Evolutionary conservation across 1,139 yeast genomes (phyloP), one percentile per base, ranked within the genome.

Genomic region (Wickerhamomyces sp.): DNA sequence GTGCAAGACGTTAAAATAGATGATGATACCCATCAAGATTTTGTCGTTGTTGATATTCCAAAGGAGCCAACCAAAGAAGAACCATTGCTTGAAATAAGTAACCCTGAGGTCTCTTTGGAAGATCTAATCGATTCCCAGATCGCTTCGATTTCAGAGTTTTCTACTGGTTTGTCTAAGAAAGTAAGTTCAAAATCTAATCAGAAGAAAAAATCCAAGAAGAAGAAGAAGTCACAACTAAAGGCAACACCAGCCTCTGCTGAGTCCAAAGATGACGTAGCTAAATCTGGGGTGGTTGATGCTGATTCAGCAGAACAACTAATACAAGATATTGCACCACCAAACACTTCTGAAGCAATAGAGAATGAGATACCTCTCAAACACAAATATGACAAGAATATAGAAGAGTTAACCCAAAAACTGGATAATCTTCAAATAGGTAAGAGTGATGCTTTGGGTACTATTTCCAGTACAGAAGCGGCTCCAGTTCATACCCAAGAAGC

Each of bases 121-220:
- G 56, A 52, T n/a, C 40, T 54, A 26, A 53, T 54, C 33, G 58
- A 54, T 30, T 54, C 60, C 12, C 57, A 45, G 40, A 46, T 46
- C 44, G 61, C 51, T 29, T 52, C 52, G 27, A 56, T 46, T 36
- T 43, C 54, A 25, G 49, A 52, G 12, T 34, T 52, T 17, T 44
- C 54, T 1, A 27, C 43, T 0, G 49, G 45, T 32, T 34, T 54
- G 16, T 41, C 49, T 40, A 45, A 42, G 27, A 52, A 40, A 36
- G 37, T 42, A 7, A 12, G 29, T 6, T 5, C 31, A 6, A 28
- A 13, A 10, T 14, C 28, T 26, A 13, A 7, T 26, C 14, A 7
- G 9, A n/a, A 26, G 14, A n/a, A 26, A 13, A 45, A 44, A 10
- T n/a, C 15, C 21, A 49, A 41, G 38, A 28, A 36, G 10, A 41